Evolutionary conservation across 1,284 basidiomycete species (phyloP), one percentile per base, ranked within the genome.

Genomic region (Trichosporon sp.): DNA sequence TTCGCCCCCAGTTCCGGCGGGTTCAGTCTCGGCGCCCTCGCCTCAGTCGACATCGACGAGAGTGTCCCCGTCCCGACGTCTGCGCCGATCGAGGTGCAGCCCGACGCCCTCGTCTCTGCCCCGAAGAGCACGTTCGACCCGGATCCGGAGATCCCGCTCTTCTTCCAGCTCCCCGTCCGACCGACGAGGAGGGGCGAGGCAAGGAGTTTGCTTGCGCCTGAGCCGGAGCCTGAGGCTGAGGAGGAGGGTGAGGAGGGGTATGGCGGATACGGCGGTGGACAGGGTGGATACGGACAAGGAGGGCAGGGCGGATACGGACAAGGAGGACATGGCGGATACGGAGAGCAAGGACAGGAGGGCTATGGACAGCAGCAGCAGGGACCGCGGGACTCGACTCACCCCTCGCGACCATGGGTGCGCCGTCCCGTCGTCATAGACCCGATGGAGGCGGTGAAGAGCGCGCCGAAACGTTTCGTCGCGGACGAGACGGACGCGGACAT

Each of bases 401-500:
- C 59, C 32, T 37, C 32, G 4, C 59, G 59, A n/a, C 59, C 59
- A 16, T 63, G 59, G 59, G 32, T 63, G 1, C 31, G 66, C 54
- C 59, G 59, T 1, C 14, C 21, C 11, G 26, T 54, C 11, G 51
- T 54, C 59, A 64, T 67, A 8, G 54, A 56, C 43, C 66, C 66
- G 11, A 32, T 31, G 54, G 40, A 37, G 7, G 26, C 35, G 5
- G 61, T 63, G 1, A 68, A 40, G 69, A 76, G 73, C 59, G 38
- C 87, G 89, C 66, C 54, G 76, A 63, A 63, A n/a, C 59, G 75
- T 1, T 81, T 80, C 69, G 78, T 70, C 68, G 69, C 73, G 19
- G 74, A 74, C n/a, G 76, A 75, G 64, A 78, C 72, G 2, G 80
- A 81, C 61, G 79, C 78, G 37, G 88, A 88, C 74, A 91, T 93